Evolutionary conservation across 441 rosid genomes (phyloP).

Genomic region (Populus trichocarpa): DNA sequence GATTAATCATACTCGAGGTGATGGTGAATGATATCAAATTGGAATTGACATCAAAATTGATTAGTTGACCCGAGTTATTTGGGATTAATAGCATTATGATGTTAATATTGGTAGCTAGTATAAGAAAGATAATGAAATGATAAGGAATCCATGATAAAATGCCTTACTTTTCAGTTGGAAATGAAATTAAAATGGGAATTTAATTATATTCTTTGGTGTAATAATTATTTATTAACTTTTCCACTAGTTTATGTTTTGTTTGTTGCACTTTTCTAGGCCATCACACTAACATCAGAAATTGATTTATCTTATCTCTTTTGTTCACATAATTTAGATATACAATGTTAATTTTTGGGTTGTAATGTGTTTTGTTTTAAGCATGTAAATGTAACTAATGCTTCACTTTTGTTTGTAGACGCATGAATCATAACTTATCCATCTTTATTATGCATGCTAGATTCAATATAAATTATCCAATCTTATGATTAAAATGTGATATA

Average conservation of each 20-base stretch:
- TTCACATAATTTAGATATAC: background rate
- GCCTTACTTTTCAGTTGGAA: background rate
- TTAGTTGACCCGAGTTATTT: background rate
- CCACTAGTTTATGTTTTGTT: background rate
- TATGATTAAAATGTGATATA: too few relatives aligned
- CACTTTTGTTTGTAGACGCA: too few relatives aligned
- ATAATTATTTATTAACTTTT: too few relatives aligned
- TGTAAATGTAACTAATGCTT: too few relatives aligned
- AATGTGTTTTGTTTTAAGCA: too few relatives aligned
- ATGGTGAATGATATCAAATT: too few relatives aligned
- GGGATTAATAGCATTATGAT: background rate
- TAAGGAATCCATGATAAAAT: background rate
- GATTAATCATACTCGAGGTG: background rate
- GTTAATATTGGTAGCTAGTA: rapidly evolving
- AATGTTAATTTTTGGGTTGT: too few relatives aligned
- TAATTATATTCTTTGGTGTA: too few relatives aligned
- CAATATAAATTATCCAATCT: too few relatives aligned
- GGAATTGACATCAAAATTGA: too few relatives aligned
- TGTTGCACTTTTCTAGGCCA: background rate
- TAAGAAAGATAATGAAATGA: background rate
- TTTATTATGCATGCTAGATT: too few relatives aligned
- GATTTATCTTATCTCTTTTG: background rate
- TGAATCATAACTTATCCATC: too few relatives aligned
- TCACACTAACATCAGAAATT: background rate
- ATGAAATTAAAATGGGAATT: background rate